Evolutionary conservation across 2,329 filamentous ascomycete species (phyloP), one percentile per base, ranked within the genome.

Genomic region (Dactylellina sp.): DNA sequence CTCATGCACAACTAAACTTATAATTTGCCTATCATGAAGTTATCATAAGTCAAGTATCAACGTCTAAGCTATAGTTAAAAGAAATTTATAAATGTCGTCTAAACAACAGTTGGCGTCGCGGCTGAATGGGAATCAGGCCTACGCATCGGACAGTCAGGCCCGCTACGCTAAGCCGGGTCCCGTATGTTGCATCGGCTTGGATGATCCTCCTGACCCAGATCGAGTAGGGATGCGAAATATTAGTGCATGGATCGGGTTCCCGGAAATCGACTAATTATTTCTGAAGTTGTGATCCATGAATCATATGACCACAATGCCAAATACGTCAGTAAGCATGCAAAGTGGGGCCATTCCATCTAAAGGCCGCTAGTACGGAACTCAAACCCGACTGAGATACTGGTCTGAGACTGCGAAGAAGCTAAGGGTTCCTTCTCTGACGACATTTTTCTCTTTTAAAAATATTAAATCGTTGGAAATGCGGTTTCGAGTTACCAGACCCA

Each of bases 141-240:
- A n/a, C 39, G 16, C 39, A n/a, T 42, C 16, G 16, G 39, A 42
- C 39, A 42, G 39, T 16, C 39, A 42, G 39, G 39, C 39, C 39
- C 39, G 6, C 7, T n/a, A 9, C 7, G 16, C n/a, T 42, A n/a
- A 42, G n/a, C 39, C n/a, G 39, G 39, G 39, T n/a, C 39, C 39
- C 16, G 39, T 42, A 42, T 42, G 14, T 42, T n/a, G 39, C n/a
- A 42, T 42, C 39, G 39, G 39, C 39, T 42, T n/a, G 39, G 39
- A 42, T 42, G 39, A 12, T 35, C 32, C 32, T 35, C 32, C 32
- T 35, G 32, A 35, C 32, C 12, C 32, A 12, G 6, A 6, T 35
- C 32, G 12, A 35, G 32, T 12, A 35, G 32, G 32, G 32, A 35
- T 35, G 32, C 32, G 32, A 35, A 35, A 35, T 35, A 6, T 6